Percentiles rank a stretch among this genome's conserved stretches.
phyloP scores from a whole-genome alignment of 2,329 filamentous ascomycete genomes.

The Berkeleyomyces basicola region DNA sequence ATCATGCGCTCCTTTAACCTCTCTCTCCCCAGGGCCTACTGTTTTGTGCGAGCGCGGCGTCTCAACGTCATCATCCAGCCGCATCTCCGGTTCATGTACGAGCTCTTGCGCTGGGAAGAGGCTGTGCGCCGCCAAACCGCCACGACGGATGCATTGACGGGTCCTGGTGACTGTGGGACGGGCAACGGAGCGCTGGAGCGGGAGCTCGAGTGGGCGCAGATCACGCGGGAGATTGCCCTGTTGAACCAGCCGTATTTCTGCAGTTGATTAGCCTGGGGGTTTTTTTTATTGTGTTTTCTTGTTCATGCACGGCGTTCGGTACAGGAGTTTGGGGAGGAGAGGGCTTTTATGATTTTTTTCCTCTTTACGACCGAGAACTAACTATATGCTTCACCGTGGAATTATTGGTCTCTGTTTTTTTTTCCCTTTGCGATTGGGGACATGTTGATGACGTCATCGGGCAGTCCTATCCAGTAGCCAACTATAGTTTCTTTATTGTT shows the following conservation, averaged over 20 bases:
- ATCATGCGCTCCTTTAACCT: slow-evolving; percentile 72
- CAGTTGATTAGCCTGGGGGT: slow-evolving; percentile 7
- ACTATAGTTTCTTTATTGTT: too few species aligned
- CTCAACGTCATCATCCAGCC: slow-evolving; percentile 98
- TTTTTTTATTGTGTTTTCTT: background rate
- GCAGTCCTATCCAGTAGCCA: too few species aligned
- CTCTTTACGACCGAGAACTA: too few species aligned
- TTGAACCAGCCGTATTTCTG: slow-evolving; percentile 77
- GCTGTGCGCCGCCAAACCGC: background rate
- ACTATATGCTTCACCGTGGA: too few species aligned
- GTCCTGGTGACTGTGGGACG: slow-evolving; percentile 8
- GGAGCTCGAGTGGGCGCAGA: slow-evolving; percentile 81
- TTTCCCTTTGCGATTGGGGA: too few species aligned
- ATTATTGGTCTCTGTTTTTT: too few species aligned
- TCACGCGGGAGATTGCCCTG: slow-evolving; percentile 75
- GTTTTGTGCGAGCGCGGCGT: slow-evolving; percentile 80
- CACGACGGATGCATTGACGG: background rate
- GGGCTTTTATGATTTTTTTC: too few species aligned
- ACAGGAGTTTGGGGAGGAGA: too few species aligned
- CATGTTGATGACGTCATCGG: too few species aligned
- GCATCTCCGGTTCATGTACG: slow-evolving; percentile 85
- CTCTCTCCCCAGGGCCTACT: slow-evolving; percentile 86
- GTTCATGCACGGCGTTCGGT: too few species aligned
- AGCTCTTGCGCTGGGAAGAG: slow-evolving; percentile 93
- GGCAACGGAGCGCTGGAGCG: slow-evolving; percentile 24